Evolutionary conservation across 805 yeast genomes (phyloP).

Genomic region (Metschnikowia kofuensis): DNA sequence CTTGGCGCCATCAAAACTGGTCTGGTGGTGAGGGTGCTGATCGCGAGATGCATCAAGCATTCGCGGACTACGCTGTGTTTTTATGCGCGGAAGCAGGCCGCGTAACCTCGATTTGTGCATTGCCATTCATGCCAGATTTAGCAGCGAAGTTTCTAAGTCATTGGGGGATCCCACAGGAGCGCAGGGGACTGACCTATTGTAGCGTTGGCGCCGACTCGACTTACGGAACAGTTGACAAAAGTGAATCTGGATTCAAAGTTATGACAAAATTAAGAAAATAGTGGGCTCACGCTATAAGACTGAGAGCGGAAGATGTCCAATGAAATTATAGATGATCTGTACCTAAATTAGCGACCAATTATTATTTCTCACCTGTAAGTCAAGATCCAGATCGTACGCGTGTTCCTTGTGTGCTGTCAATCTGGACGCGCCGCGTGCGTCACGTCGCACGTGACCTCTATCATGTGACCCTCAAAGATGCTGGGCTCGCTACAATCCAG

Average conservation of each 20-base stretch:
- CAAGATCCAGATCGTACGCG: background rate
- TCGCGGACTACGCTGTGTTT: conserved; percentile 53
- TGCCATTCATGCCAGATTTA: conserved; percentile 71
- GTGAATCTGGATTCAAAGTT: conserved; percentile 6
- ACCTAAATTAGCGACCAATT: too few species aligned
- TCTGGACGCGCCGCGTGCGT: background rate
- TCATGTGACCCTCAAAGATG: background rate
- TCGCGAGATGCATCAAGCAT: conserved; percentile 5
- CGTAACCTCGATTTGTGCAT: conserved; percentile 60
- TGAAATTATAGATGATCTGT: too few species aligned
- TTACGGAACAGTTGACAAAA: conserved; percentile 9
- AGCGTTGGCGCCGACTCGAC: conserved; percentile 52
- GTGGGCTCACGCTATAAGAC: background rate
- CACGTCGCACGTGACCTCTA: background rate
- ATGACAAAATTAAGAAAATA: conserved; percentile 14
- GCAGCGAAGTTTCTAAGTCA: conserved; percentile 56
- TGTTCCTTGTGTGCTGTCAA: background rate
- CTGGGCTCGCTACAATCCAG: conserved; percentile 1
- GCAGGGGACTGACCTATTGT: conserved; percentile 45
- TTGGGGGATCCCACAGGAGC: conserved; percentile 45
- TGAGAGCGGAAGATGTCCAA: too few species aligned
- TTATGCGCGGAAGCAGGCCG: conserved; percentile 70
- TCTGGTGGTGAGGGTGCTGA: conserved; percentile 9
- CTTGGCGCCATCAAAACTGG: conserved; percentile 58
- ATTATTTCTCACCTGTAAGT: background rate